Conservation (phyloP, 2,329 filamentous ascomycete genomes). For the Penicillium hesseltinei region DNA sequence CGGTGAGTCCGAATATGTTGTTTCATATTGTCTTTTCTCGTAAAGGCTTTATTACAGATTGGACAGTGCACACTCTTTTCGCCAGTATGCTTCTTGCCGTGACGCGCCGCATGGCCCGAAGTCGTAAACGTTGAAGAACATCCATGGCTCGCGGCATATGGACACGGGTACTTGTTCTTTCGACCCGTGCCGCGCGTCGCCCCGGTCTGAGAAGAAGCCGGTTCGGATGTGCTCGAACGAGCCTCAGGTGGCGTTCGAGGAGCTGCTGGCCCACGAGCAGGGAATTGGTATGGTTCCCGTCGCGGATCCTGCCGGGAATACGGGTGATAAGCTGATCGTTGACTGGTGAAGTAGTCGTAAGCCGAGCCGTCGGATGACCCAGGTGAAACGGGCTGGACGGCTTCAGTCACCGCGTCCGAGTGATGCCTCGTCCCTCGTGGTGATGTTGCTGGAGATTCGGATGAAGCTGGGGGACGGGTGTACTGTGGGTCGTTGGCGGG, state of each 20-base stretch:
- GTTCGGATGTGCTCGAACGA: slow-evolving; percentile 23
- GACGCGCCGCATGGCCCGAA: slow-evolving; percentile 64
- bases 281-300: slow-evolving; percentile 20
- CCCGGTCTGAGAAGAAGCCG: slow-evolving; percentile 30
- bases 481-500: slow-evolving; percentile 21
- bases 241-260: slow-evolving; percentile 26
- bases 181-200: slow-evolving; percentile 27
- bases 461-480: slow-evolving; percentile 18
- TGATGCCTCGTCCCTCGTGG: slow-evolving; percentile 25
- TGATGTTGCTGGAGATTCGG: slow-evolving; percentile 28
- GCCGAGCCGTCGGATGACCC: slow-evolving; percentile 35
- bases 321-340: slow-evolving; percentile 27
- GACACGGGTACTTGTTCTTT: slow-evolving; percentile 67
- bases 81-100: slow-evolving; percentile 67
- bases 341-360: slow-evolving; percentile 32
- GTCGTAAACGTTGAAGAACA: slow-evolving; percentile 66
- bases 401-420: slow-evolving; percentile 28
- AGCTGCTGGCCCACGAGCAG: slow-evolving; percentile 23
- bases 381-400: slow-evolving; percentile 29
- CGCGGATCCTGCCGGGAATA: slow-evolving; percentile 28
- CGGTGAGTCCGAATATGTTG: slow-evolving; percentile 63
- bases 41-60: slow-evolving; percentile 66
- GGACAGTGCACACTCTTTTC: slow-evolving; percentile 68
- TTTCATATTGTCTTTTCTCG: slow-evolving; percentile 69
- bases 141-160: slow-evolving; percentile 58